Evolutionary conservation across 345 rosid species (phyloP).

Genomic region (Turnera subulata): DNA sequence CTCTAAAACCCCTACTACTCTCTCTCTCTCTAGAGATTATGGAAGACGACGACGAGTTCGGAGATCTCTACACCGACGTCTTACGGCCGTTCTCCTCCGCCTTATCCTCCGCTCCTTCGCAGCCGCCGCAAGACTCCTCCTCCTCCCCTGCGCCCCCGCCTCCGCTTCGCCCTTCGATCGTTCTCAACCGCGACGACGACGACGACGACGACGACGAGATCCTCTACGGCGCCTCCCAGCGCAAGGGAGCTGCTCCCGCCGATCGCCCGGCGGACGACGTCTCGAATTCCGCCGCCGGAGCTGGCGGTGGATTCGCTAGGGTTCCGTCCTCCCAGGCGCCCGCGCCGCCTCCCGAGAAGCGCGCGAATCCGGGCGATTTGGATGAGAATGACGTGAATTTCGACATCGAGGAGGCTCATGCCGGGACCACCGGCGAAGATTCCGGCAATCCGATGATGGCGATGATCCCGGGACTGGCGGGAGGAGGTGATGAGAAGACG

Average conservation of each 20-base stretch:
- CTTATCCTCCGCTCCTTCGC: slow-evolving; percentile 26
- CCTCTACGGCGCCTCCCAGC: slow-evolving; percentile 8
- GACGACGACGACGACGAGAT: slow-evolving; percentile 15
- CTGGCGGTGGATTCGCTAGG: slow-evolving; percentile 25
- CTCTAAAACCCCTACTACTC: not conserved
- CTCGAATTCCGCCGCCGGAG: slow-evolving; percentile 22
- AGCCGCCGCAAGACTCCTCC: slow-evolving; percentile 17
- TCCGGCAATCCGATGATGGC: slow-evolving; percentile 3
- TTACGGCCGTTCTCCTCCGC: slow-evolving; percentile 46
- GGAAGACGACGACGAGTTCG: slow-evolving; percentile 99
- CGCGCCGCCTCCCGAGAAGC: slow-evolving; percentile 11
- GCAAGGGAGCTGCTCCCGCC: slow-evolving; percentile 9
- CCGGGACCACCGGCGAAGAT: slow-evolving; percentile 26
- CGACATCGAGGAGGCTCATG: slow-evolving; percentile 73
- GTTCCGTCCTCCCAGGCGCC: slow-evolving; percentile 30
- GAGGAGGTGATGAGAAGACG: slow-evolving; percentile 9
- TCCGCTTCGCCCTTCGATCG: slow-evolving; percentile 48
- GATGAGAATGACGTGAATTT: slow-evolving; percentile 48
- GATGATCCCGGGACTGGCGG: slow-evolving; percentile 58
- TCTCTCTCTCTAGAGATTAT: slow-evolving; percentile 19
- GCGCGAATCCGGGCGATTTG: slow-evolving; percentile 9
- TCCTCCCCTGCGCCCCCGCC: slow-evolving; percentile 22
- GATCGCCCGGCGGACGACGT: slow-evolving; percentile 11
- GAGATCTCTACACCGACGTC: slow-evolving; percentile 95
- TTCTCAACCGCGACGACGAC: slow-evolving; percentile 45